Evolutionary conservation across 345 rosid species (phyloP).

Genomic region (Citrus inodora): DNA sequence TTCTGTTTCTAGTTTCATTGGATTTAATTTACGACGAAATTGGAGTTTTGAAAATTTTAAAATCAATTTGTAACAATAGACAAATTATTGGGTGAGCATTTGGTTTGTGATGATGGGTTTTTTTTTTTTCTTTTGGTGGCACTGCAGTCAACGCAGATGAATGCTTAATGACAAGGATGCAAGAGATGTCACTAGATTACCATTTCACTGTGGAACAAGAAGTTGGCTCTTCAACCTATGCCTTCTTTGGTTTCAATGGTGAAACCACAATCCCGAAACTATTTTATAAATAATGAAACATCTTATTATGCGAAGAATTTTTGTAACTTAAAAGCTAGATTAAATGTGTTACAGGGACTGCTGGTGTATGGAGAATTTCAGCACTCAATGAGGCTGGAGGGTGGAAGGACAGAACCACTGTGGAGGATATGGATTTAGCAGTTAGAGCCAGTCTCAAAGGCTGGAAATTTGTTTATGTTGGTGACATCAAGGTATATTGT

Average conservation of each 20-base stretch:
- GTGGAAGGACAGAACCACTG: conserved; percentile 91
- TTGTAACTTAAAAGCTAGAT: not conserved
- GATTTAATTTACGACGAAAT: too few relatives aligned
- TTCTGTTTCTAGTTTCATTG: too few relatives aligned
- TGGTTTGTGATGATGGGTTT: not conserved
- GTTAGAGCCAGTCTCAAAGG: conserved; percentile 83
- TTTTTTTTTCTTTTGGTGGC: conserved; percentile 8
- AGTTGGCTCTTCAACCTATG: conserved; percentile 63
- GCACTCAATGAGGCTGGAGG: conserved; percentile 82
- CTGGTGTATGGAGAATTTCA: conserved; percentile 89
- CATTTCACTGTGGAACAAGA: conserved; percentile 60
- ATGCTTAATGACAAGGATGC: conserved; percentile 76
- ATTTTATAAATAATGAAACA: not conserved
- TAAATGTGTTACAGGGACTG: conserved; percentile 54
- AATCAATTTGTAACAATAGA: too few relatives aligned
- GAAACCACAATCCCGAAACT: not conserved
- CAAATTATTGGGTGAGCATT: not conserved
- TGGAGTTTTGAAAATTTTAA: too few relatives aligned
- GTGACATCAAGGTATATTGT: conserved; percentile 45
- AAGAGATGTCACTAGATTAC: conserved; percentile 72
- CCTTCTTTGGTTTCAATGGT: conserved; percentile 81
- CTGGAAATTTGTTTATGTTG: conserved; percentile 70
- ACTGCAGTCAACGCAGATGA: conserved; percentile 61
- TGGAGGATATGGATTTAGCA: conserved; percentile 93
- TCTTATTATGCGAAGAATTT: not conserved